phyloP scores from a whole-genome alignment of 805 yeast species.

The Candida germanica region DNA sequence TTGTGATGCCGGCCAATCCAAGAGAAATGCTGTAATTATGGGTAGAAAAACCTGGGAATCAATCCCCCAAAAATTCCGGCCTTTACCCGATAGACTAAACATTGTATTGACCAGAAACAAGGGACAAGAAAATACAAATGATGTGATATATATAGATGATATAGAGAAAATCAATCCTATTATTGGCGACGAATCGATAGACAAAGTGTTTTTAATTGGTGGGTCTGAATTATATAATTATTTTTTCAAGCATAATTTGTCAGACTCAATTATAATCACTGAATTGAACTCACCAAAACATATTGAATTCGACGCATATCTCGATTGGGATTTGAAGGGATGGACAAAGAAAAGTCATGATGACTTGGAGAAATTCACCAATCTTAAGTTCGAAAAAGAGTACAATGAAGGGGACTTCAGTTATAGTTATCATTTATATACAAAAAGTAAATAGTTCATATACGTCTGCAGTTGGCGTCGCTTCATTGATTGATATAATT shows the following conservation, averaged over 20 bases:
- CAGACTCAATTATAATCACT: constrained; percentile 63
- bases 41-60: constrained; percentile 97
- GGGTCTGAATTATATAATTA: constrained; percentile 84
- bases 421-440: constrained; percentile 11
- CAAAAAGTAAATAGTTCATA: constrained; percentile 4
- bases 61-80: constrained; percentile 80
- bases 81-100: constrained; percentile 72
- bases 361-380: constrained; percentile 39
- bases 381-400: constrained; percentile 22
- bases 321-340: constrained; percentile 34
- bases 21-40: constrained; percentile 81
- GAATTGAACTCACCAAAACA: constrained; percentile 47
- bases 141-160: constrained; percentile 28
- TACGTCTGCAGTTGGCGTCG: neutral
- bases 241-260: constrained; percentile 39
- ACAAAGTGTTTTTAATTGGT: constrained; percentile 79
- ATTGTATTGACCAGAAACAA: constrained; percentile 66
- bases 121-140: constrained; percentile 13
- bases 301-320: constrained; percentile 69
- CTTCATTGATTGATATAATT: constrained; percentile 19
- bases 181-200: constrained; percentile 30
- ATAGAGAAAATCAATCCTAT: constrained; percentile 19
- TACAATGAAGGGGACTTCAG: constrained; percentile 11
- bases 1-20: constrained; percentile 28
- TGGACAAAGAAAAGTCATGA: constrained; percentile 37